These are phyloP conservation scores for Penicillium vulpinum DNA, from an alignment of 2,329 filamentous ascomycete genomes.

Conservation along the genomic window DNA sequence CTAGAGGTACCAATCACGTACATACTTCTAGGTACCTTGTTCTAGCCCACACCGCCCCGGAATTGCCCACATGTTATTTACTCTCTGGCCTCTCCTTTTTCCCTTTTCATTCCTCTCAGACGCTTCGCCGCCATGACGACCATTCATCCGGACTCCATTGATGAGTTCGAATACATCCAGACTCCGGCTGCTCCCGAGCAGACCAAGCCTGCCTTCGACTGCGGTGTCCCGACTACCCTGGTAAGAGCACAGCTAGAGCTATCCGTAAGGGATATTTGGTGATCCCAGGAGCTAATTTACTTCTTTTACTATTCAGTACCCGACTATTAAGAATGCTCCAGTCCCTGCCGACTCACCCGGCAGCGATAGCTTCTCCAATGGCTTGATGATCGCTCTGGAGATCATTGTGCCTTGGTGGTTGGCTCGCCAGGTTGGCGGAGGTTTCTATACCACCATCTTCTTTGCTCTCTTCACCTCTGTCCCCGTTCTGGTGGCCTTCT, in stretches of 20 bases:
- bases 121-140: slow-evolving; percentile 39
- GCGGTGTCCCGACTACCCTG: slow-evolving; percentile 62
- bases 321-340: slow-evolving; percentile 89
- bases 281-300: not conserved
- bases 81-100: slow-evolving; percentile 24
- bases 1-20: slow-evolving; percentile 10
- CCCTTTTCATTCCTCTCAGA: slow-evolving; percentile 22
- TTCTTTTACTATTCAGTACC: slow-evolving; percentile 58
- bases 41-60: slow-evolving; percentile 20
- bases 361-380: slow-evolving; percentile 84
- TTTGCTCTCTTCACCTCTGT: slow-evolving; percentile 75
- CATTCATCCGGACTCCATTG: slow-evolving; percentile 46
- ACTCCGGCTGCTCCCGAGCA: slow-evolving; percentile 59
- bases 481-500: slow-evolving; percentile 79
- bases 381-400: slow-evolving; percentile 69
- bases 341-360: slow-evolving; percentile 86
- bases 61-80: slow-evolving; percentile 23
- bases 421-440: slow-evolving; percentile 79
- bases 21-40: slow-evolving; percentile 7
- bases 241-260: slow-evolving; percentile 46
- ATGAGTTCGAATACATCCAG: slow-evolving; percentile 57
- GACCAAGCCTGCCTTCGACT: slow-evolving; percentile 54
- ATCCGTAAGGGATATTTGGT: not conserved
- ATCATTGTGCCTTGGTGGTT: slow-evolving; percentile 74
- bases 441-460: slow-evolving; percentile 84